Base-by-base conservation (phyloP, 345 rosid genomes). In the Pugionium cornutum region DNA sequence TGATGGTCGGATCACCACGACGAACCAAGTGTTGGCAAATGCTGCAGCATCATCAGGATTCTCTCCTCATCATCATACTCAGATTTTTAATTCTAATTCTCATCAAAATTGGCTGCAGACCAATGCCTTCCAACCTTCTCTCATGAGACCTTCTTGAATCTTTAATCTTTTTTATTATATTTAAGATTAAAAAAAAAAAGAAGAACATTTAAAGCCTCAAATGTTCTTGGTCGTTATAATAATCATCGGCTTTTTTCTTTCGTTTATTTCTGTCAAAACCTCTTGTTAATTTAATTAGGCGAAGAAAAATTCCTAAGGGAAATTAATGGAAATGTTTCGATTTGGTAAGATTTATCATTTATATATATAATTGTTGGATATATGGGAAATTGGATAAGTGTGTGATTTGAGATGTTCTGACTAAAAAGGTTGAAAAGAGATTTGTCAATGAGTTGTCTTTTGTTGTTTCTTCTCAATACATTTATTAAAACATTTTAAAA, bases 11-110 rank as follows among this genome's bases (percentile, higher is more conserved):
- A 18, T 18, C 18, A 74, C 77, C 67, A 31, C 72, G 30, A 40
- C 73, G 41, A 74, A 74, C 73, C 77, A 74, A 75, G 69, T 80
- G 73, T 83, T 77, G 81, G 78, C 92, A 76, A 83, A 74, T 86
- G 97, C 96, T 85, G 99, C 99, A 92, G 99, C 99, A 92, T 92
- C 98, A 92, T 92, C 98, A 92, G 97, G 98, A 92, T 92, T 92
- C 98, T 85, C 88, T 50, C 85, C 79, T 67, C 96, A 84, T 67
- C 68, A 67, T 74, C 67, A 73, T 28, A 66, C 66, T 48, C 74
- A 74, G 77, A 73, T 66, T 48, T 74, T 54, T 74, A 61, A 67
- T 40, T 47, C 72, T 10, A 52, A 68, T 53, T 67, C 73, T 63
- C 78, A 68, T 48, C 78, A 63, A 57, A 75, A 75, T 44, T 75